Percentiles rank a stretch among this genome's conserved stretches.
Conservation (phyloP, 108 stramenopile species). For the Skeletonema grethae region DNA sequence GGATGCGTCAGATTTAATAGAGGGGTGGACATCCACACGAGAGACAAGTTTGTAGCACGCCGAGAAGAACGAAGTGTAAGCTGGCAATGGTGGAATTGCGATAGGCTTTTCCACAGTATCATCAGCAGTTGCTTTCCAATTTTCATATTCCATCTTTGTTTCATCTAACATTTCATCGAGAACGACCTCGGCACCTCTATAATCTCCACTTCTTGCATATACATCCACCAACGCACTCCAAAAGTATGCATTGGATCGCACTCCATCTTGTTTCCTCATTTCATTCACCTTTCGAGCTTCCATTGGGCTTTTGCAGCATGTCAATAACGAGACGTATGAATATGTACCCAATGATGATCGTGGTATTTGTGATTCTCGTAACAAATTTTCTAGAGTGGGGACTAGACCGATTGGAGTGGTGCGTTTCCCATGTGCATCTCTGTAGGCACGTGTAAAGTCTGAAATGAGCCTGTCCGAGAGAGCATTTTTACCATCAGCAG, state of each 20-base stretch:
- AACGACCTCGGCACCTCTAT: slow-evolving; percentile 69
- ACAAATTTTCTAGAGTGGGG: slow-evolving; percentile 54
- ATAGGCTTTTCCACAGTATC: slow-evolving; percentile 32
- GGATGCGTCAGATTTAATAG: slow-evolving; percentile 73
- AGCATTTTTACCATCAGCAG: neutral
- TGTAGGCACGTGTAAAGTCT: slow-evolving; percentile 67
- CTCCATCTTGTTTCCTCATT: slow-evolving; percentile 58
- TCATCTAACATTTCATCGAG: slow-evolving; percentile 74
- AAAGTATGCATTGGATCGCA: slow-evolving; percentile 61
- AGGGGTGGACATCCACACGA: slow-evolving; percentile 65
- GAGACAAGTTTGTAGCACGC: slow-evolving; percentile 81
- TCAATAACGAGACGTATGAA: slow-evolving; percentile 65
- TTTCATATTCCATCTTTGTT: slow-evolving; percentile 30
- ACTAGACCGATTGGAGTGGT: slow-evolving; percentile 73
- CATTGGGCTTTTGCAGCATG: slow-evolving; percentile 70
- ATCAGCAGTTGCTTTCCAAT: neutral
- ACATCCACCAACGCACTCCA: slow-evolving; percentile 87
- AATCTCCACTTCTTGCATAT: slow-evolving; percentile 78
- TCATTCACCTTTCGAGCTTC: slow-evolving; percentile 80
- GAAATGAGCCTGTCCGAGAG: slow-evolving; percentile 72
- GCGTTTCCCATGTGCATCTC: slow-evolving; percentile 76
- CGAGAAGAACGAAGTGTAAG: slow-evolving; percentile 84
- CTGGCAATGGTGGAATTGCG: slow-evolving; percentile 63
- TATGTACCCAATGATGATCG: slow-evolving; percentile 65
- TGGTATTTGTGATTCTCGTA: slow-evolving; percentile 69